These are phyloP conservation scores for Jatropha multifida DNA, from an alignment of 441 rosid species.

Conservation along the genomic window DNA sequence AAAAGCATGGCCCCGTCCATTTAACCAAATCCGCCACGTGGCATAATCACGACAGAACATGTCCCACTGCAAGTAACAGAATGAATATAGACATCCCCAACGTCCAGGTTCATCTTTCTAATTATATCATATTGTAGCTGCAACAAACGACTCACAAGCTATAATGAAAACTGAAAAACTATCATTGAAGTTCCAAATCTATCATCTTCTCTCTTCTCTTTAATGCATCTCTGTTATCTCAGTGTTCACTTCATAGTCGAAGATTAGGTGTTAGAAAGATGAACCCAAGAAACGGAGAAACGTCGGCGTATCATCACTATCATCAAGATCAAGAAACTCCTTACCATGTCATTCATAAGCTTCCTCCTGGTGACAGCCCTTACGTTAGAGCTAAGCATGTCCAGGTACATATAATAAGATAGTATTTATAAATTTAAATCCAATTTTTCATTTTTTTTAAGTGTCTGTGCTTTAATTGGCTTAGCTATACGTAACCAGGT, in stretches of 20 bases:
- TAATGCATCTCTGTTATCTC: neutral
- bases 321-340: constrained; percentile 8
- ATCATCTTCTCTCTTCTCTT: neutral
- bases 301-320: neutral
- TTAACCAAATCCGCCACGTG: neutral
- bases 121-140: neutral
- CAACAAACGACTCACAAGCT: neutral
- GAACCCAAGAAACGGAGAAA: constrained; percentile 11
- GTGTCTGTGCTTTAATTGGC: no score
- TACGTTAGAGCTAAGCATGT: constrained; percentile 69
- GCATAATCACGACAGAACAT: neutral
- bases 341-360: constrained; percentile 59
- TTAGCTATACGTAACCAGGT: no score
- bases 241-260: neutral
- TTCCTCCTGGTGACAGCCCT: constrained; percentile 69
- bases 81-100: neutral
- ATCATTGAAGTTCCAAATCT: neutral
- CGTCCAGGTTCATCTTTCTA: constrained; percentile 8
- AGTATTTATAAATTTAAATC: neutral
- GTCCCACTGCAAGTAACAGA: neutral
- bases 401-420: constrained; percentile 36
- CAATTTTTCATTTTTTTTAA: no score
- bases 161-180: neutral
- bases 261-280: neutral
- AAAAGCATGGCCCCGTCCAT: neutral